Percentiles rank a stretch among this genome's conserved stretches.
phyloP scores from a whole-genome alignment of 306 rosid genomes.

The Cercis canadensis region DNA sequence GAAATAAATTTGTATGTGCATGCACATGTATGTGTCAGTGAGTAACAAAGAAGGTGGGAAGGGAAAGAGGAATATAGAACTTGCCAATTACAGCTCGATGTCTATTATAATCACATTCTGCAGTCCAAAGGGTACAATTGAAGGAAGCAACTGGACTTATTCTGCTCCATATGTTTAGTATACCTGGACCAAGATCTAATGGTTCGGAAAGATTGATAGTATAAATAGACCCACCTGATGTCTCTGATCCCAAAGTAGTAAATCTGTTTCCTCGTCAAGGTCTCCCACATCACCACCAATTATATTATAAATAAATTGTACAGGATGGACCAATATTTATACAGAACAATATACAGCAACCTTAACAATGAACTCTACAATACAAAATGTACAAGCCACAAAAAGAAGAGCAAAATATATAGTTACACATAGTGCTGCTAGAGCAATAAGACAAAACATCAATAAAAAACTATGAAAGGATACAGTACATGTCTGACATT shows the following conservation, averaged over 20 bases:
- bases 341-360: conserved; percentile 7
- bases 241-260: conserved; percentile 79
- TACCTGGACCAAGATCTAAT: conserved; percentile 51
- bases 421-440: not conserved
- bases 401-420: not conserved
- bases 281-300: conserved; percentile 29
- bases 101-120: conserved; percentile 66
- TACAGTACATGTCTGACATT: conserved; percentile 66
- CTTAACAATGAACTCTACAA: conserved; percentile 8
- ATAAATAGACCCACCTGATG: conserved; percentile 69
- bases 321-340: conserved; percentile 2
- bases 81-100: conserved; percentile 72
- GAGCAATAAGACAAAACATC: not conserved
- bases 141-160: conserved; percentile 64
- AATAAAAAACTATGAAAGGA: conserved; percentile 48
- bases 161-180: conserved; percentile 52
- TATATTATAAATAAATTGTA: conserved; percentile 15
- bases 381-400: not conserved
- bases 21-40: not conserved
- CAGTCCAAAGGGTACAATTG: conserved; percentile 79
- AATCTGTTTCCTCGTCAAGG: conserved; percentile 68
- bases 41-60: conserved; percentile 1
- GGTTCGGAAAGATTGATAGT: conserved; percentile 64
- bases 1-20: conserved; percentile 13
- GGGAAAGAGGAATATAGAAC: conserved; percentile 35